Conservation (phyloP, 805 yeast genomes). For the Yarrowia sp. region DNA sequence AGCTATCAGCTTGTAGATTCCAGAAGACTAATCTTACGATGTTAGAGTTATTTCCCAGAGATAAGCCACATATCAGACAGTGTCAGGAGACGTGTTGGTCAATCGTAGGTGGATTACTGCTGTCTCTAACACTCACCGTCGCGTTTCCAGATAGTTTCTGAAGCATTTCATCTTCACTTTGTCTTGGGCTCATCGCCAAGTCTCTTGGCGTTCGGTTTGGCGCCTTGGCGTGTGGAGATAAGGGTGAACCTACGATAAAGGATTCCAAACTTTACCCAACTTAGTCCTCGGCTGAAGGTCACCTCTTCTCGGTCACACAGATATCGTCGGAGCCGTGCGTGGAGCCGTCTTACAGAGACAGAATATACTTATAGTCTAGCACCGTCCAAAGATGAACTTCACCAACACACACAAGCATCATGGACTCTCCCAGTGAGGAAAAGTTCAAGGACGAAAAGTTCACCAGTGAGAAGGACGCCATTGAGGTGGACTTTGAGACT, state of each 20-base stretch:
- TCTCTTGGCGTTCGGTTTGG: not conserved
- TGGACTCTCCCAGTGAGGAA: constrained; percentile 6
- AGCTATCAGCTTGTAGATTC: no score
- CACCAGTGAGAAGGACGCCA: not conserved
- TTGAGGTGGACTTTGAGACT: constrained; percentile 1
- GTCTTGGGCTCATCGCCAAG: constrained; percentile 13
- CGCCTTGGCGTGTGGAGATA: not conserved
- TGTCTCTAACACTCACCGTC: no score
- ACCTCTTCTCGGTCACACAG: not conserved
- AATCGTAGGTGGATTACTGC: no score
- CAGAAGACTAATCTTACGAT: no score
- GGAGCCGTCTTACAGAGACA: not conserved
- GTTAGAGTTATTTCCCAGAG: no score
- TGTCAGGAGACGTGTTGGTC: no score
- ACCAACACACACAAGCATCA: not conserved
- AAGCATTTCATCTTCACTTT: no score
- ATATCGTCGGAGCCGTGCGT: constrained; percentile 21
- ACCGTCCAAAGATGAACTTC: not conserved
- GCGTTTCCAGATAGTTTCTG: no score
- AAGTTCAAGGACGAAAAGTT: not conserved
- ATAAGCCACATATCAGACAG: no score
- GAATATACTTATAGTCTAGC: not conserved
- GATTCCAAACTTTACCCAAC: not conserved
- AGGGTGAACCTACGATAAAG: no score
- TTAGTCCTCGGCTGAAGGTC: no score